Base-by-base conservation (phyloP, 495 filamentous ascomycete genomes). In the Neurospora hispaniola region DNA sequence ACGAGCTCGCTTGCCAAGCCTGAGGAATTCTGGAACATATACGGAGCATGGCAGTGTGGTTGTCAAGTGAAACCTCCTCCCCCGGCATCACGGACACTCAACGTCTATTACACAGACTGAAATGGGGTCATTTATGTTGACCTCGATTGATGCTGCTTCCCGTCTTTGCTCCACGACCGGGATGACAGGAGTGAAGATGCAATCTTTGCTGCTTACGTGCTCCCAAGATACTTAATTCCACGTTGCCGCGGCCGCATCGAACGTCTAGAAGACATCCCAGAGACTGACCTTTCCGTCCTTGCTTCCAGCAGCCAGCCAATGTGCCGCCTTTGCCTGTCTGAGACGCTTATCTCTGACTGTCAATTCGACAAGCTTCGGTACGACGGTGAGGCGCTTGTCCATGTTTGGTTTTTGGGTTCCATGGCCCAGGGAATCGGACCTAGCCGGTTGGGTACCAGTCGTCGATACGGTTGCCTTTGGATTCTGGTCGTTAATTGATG, bases 201-300 rank as follows among this genome's bases (percentile, higher is more conserved):
- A 59, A 27, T 31, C 11, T 59, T 59, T 27, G 23, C 23, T 62
- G 6, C 5, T 35, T 14, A 38, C 9, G 14, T 35, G 54, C 54
- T 18, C 54, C 54, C 54, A 66, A 66, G 54, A 66, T 66, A 66
- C 54, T 66, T 66, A 18, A 66, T 18, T 35, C 27, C 54, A 66
- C 54, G 54, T 66, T 31, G 27, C 54, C 27, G 54, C 27, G 14
- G 54, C 54, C 54, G 54, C 54, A 66, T 66, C 54, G 54, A 66
- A 66, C 54, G 27, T 66, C 72, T 76, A 81, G 18, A 97, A 85
- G 92, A 99, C 74, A 96, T 92, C 94, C 96, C 96, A 99, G 81
- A 99, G 85, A 78, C 92, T 95, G 72, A 98, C 90, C 78, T 96
- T 98, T 40, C 95, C 96, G 82, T 99, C 96, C 80, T 98, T 99